Evolutionary conservation across 768 basidiomycete species (phyloP).

Genomic region (Naganishia antarctica): DNA sequence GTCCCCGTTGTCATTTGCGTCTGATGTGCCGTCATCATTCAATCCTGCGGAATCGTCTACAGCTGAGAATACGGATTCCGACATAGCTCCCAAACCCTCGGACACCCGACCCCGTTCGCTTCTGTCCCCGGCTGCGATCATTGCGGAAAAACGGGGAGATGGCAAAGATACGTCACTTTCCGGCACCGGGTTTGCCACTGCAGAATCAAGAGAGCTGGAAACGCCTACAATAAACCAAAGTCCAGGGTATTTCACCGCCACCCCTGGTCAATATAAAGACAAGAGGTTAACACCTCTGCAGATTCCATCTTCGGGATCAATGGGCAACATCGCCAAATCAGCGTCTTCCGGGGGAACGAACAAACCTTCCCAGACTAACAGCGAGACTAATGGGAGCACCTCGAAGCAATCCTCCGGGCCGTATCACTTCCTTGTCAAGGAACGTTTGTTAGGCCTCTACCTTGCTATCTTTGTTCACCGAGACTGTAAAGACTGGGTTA

Average conservation of each 20-base stretch:
- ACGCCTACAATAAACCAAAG: not conserved
- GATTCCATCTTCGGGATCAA: slow-evolving; percentile 5
- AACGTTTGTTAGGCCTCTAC: slow-evolving; percentile 64
- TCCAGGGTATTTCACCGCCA: not conserved
- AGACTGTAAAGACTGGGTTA: slow-evolving; percentile 47
- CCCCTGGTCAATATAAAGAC: not conserved
- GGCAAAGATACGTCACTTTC: no score
- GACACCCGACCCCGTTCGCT: not conserved
- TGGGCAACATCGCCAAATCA: not conserved
- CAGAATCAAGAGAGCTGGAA: not conserved
- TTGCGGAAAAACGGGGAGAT: no score
- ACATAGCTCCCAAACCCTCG: not conserved
- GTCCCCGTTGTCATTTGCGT: not conserved
- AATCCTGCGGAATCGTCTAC: not conserved
- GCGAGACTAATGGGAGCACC: not conserved
- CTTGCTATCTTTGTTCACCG: slow-evolving; percentile 49
- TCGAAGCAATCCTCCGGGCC: slow-evolving; percentile 56
- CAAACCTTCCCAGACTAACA: not conserved
- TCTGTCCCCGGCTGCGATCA: not conserved
- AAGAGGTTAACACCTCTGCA: slow-evolving; percentile 14
- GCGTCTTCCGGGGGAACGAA: no score
- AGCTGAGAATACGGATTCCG: not conserved
- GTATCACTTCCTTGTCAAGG: slow-evolving; percentile 79
- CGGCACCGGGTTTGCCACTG: not conserved
- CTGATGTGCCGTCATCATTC: not conserved